Percentiles rank a stretch among this genome's conserved stretches.
These are phyloP conservation scores for Irpex sp. DNA, from an alignment of 1,284 basidiomycete genomes.

Conservation along the genomic window DNA sequence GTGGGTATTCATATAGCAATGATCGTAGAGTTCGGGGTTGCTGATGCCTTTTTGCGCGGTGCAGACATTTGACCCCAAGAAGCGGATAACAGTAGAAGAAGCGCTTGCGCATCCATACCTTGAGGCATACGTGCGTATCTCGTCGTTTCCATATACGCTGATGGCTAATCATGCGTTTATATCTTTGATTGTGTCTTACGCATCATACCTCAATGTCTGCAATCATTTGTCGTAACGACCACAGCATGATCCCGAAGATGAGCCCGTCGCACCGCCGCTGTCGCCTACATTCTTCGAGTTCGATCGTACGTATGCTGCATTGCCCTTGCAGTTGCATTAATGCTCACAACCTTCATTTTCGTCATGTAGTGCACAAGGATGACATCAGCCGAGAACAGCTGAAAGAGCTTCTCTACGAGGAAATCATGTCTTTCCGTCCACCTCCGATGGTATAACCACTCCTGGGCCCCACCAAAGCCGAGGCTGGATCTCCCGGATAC, in stretches of 20 bases:
- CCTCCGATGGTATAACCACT: conserved; percentile 46
- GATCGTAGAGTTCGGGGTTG: conserved; percentile 1
- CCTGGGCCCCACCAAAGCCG: not conserved
- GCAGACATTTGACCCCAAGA: conserved; percentile 89
- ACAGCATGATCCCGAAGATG: conserved; percentile 89
- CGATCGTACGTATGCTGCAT: conserved; percentile 47
- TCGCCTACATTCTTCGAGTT: conserved; percentile 94
- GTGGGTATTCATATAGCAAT: conserved; percentile 42
- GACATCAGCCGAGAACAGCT: conserved; percentile 85
- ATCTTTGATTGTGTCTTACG: not conserved
- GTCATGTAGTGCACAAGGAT: conserved; percentile 79
- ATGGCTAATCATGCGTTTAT: conserved; percentile 2
- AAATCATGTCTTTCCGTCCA: conserved; percentile 78
- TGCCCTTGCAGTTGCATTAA: no score
- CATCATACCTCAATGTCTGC: not conserved
- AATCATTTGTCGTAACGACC: not conserved
- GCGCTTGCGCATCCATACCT: conserved; percentile 91
- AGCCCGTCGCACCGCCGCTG: conserved; percentile 87
- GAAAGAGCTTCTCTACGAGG: conserved; percentile 65
- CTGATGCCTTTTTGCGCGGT: conserved; percentile 6
- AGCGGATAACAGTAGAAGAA: conserved; percentile 88
- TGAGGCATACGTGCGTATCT: conserved; percentile 73
- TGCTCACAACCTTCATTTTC: not conserved
- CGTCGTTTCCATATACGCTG: not conserved
- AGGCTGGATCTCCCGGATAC: not conserved